Base-by-base conservation (phyloP, 352 stramenopile genomes). In the Globisporangium megalacanthum region DNA sequence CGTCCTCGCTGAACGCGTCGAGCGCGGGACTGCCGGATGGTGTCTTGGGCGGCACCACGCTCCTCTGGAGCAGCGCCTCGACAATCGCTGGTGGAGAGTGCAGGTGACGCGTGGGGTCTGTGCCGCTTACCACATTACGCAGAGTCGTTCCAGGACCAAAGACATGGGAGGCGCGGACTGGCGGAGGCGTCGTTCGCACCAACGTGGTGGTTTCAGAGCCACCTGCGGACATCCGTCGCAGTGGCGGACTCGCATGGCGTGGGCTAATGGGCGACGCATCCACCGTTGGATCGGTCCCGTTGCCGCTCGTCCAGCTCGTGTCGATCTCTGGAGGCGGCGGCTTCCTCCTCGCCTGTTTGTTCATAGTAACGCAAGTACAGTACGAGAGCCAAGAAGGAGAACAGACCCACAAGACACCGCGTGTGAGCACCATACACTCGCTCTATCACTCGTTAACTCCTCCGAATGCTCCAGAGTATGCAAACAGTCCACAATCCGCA, bases 41-140 rank as follows among this genome's bases (percentile, higher is more conserved):
- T 0, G 79, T 88, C 62, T 86, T 92, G 3, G 75, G 82, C 6
- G 73, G 67, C 19, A 73, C 60, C 9, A 83, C 71, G 46, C 41
- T 59, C 45, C 17, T n/a, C 54, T n/a, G 31, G 7, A 46, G 19
- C 14, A 60, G 25, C 2, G 11, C 25, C 29, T 49, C 54, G 7
- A 56, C 51, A 11, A 60, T 64, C 6, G 46, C 25, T 29, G 25
- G 47, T 15, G 58, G 49, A 13, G 61, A 49, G 6, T 35, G 20
- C 8, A n/a, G 36, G 15, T 19, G 44, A 31, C n/a, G 42, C 35
- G 35, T 29, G 25, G 25, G 25, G 35, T 39, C 35, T 13, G 35
- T 39, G 35, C 35, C 35, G 35, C 35, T 13, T 13, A 13, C 35
- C 25, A 4, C 25, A 29, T 29, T 29, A 39, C 35, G 3, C 6